Evolutionary conservation across 352 stramenopile genomes (phyloP).

Genomic region (Pythium diclinum): DNA sequence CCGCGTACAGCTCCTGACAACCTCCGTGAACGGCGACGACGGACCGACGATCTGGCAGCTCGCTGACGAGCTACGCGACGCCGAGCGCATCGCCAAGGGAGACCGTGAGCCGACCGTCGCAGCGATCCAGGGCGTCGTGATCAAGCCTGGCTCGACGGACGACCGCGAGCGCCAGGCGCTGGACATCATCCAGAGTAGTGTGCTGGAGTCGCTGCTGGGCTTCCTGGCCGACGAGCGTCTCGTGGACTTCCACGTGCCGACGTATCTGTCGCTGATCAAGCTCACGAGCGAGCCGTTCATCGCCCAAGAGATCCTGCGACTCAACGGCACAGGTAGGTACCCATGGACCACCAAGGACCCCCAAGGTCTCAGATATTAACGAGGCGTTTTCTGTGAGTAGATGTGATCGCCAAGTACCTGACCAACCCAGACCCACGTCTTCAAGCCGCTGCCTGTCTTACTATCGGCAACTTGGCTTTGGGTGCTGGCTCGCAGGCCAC

Average conservation of each 20-base stretch:
- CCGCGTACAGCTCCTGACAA: constrained; percentile 7
- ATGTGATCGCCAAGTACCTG: constrained; percentile 42
- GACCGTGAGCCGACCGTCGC: constrained; percentile 17
- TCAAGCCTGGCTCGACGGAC: constrained; percentile 20
- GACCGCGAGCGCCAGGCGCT: constrained; percentile 42
- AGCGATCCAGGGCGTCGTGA: constrained; percentile 20
- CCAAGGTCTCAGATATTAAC: no score
- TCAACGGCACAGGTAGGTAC: constrained; percentile 32
- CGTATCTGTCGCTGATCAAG: constrained; percentile 65
- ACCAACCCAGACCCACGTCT: constrained; percentile 49
- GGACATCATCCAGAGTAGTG: constrained; percentile 55
- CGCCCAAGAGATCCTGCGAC: constrained; percentile 52
- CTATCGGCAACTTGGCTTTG: constrained; percentile 62
- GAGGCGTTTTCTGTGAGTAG: background rate
- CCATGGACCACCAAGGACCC: background rate
- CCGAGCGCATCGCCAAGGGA: constrained; percentile 18
- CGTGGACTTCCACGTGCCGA: constrained; percentile 53
- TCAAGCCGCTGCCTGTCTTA: constrained; percentile 57
- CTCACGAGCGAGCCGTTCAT: constrained; percentile 50
- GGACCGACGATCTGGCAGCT: constrained; percentile 23
- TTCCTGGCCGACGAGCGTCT: constrained; percentile 54
- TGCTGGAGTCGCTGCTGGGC: constrained; percentile 38
- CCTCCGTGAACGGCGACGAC: background rate
- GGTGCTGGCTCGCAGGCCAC: constrained; percentile 29
- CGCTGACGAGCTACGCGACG: constrained; percentile 19